Base-by-base conservation (phyloP, 169 alveolate genomes). In the Eimeria maxima region DNA sequence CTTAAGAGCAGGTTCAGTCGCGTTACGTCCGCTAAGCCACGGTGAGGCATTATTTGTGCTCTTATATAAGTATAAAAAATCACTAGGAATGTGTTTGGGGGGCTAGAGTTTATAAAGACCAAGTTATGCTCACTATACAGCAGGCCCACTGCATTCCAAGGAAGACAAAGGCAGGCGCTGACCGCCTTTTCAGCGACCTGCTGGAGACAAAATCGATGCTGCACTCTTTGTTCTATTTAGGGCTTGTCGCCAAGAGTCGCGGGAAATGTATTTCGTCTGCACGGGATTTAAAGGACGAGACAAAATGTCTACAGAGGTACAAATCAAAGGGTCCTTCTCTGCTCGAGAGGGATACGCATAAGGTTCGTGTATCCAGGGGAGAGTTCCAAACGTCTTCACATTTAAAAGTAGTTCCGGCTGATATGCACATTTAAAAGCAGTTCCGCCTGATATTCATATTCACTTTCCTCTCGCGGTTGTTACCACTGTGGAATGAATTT, bases 251-350 rank as follows among this genome's bases (percentile, higher is more conserved):
- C 78, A 27, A 50, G 97, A 96, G 47, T 93, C 96, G 22, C 86
- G 96, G 78, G 97, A 96, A n/a, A 96, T 96, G 95, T 96, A 83
- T 53, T 88, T 96, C 84, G 96, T 96, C 86, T 96, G 97, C 87
- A 73, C 27, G 45, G 76, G 86, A 6, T 96, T 96, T 60, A 24
- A 92, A 29, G 97, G 97, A 10, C 92, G 97, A 7, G 95, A 55
- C 63, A 87, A 74, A 27, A 84, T 96, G 47, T 55, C 96, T 18
- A 67, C 20, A 10, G 97, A 91, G 74, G 97, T 93, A 11, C 96
- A 93, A 80, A 53, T 92, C 86, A 95, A 95, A 55, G 97, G 97
- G 44, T 57, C 94, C 47, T 95, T 95, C 86, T 88, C 91, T 45
- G 91, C 95, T 0, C 74, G 84, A 24, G 97, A 95, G 63, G 97